Conservation (phyloP, 1,284 basidiomycete genomes). For the Coriolopsis trogii region DNA sequence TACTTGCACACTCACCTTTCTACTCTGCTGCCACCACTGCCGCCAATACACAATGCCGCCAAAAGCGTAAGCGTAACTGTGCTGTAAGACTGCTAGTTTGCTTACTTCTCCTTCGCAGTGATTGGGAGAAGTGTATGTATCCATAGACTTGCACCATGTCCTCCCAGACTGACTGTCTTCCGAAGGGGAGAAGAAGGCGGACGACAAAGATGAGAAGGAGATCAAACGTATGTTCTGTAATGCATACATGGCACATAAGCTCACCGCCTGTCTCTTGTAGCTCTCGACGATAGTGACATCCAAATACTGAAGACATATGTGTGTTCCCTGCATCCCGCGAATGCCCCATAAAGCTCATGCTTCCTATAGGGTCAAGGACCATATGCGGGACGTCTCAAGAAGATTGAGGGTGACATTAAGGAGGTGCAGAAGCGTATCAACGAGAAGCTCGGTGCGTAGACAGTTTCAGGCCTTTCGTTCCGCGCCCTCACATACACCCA, state of each 20-base stretch:
- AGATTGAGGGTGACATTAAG: slow-evolving; percentile 92
- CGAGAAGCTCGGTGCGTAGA: slow-evolving; percentile 83
- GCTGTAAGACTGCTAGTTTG: background rate
- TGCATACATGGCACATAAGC: slow-evolving; percentile 1
- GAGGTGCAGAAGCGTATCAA: slow-evolving; percentile 97
- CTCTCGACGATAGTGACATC: slow-evolving; percentile 97
- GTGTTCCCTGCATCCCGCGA: slow-evolving; percentile 26
- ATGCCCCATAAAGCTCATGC: slow-evolving; percentile 17
- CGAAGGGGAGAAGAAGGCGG: slow-evolving; percentile 79
- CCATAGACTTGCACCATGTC: slow-evolving; percentile 3
- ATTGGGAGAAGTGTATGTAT: slow-evolving; percentile 92
- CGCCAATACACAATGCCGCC: slow-evolving; percentile 76
- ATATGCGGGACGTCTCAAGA: slow-evolving; percentile 89
- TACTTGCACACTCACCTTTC: slow-evolving; percentile 5
- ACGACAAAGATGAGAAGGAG: slow-evolving; percentile 89
- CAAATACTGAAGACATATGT: slow-evolving; percentile 99
- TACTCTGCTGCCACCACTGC: slow-evolving; percentile 11
- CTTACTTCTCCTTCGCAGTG: slow-evolving; percentile 49
- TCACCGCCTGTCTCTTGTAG: slow-evolving; percentile 43
- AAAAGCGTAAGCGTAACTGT: slow-evolving; percentile 62
- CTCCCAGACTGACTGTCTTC: background rate
- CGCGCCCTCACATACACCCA: slow-evolving; percentile 30
- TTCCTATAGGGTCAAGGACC: slow-evolving; percentile 92
- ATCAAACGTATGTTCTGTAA: slow-evolving; percentile 72
- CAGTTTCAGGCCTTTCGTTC: background rate